Evolutionary conservation across 345 rosid species (phyloP).

Genomic region (Eucalyptus urophylla): DNA sequence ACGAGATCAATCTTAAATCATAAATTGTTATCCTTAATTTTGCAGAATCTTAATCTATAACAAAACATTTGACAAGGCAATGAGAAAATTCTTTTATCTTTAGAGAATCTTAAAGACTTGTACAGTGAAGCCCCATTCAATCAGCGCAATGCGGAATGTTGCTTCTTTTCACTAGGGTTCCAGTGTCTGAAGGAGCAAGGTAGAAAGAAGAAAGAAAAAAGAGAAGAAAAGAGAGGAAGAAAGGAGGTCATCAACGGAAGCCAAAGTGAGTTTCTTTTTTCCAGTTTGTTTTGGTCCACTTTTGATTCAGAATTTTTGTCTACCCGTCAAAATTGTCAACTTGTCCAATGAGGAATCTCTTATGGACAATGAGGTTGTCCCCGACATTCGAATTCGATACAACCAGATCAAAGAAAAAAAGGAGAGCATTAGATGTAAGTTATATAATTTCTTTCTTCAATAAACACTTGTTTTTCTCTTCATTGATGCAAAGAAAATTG

Average conservation of each 20-base stretch:
- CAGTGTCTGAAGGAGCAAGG: not conserved
- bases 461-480: not conserved
- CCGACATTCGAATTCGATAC: too few species aligned
- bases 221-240: not conserved
- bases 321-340: not conserved
- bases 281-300: not conserved
- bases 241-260: not conserved
- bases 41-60: not conserved
- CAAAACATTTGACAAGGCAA: too few species aligned
- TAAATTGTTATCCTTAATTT: not conserved
- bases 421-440: not conserved
- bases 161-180: not conserved
- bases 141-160: too few species aligned
- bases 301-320: not conserved
- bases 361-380: not conserved
- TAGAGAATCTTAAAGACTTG: too few species aligned
- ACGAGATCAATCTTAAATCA: fast-evolving
- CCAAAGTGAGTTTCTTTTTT: not conserved
- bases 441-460: not conserved
- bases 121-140: too few species aligned
- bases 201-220: not conserved
- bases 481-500: not conserved
- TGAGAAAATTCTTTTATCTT: too few species aligned
- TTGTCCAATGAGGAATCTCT: not conserved
- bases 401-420: too few species aligned